Percentiles rank a stretch among this genome's conserved stretches.
Evolutionary conservation across 2,329 filamentous ascomycete genomes (phyloP).

Genomic region (Fusarium robinianum): DNA sequence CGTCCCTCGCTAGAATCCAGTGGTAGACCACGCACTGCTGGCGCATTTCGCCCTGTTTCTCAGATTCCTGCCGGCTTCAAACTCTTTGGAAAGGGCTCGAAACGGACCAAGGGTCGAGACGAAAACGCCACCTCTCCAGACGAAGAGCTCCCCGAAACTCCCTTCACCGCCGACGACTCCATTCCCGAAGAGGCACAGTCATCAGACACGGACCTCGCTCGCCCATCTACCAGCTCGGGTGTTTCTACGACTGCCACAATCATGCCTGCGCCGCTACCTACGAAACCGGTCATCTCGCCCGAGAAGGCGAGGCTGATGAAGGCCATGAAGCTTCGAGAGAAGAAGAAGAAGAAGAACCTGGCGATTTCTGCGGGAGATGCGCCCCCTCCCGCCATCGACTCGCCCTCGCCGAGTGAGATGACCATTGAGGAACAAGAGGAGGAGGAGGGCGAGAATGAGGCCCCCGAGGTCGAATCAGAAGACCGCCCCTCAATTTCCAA

Average conservation of each 20-base stretch:
- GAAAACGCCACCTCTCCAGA: slow-evolving; percentile 38
- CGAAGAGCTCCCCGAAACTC: slow-evolving; percentile 45
- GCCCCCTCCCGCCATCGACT: slow-evolving; percentile 23
- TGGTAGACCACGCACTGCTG: slow-evolving; percentile 65
- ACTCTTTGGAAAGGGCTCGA: slow-evolving; percentile 62
- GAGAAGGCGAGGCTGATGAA: slow-evolving; percentile 95
- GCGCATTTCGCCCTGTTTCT: slow-evolving; percentile 71
- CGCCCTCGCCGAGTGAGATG: slow-evolving; percentile 27
- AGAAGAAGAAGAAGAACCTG: slow-evolving; percentile 60
- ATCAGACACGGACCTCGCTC: slow-evolving; percentile 29
- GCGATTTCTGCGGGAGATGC: slow-evolving; percentile 33
- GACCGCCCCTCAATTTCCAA: slow-evolving; percentile 46
- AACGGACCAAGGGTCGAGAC: slow-evolving; percentile 48
- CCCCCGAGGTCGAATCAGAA: slow-evolving; percentile 30
- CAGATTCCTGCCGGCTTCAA: slow-evolving; percentile 82
- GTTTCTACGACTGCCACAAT: slow-evolving; percentile 48
- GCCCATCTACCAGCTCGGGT: slow-evolving; percentile 52
- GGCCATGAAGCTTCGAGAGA: slow-evolving; percentile 86
- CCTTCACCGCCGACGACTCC: slow-evolving; percentile 43
- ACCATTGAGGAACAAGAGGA: slow-evolving; percentile 30
- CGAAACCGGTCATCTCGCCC: slow-evolving; percentile 67
- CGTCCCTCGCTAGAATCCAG: slow-evolving; percentile 73
- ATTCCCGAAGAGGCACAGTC: slow-evolving; percentile 39
- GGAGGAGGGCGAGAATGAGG: slow-evolving; percentile 26
- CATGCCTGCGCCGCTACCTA: slow-evolving; percentile 48